Conservation (phyloP, 2,329 filamentous ascomycete genomes). For the Fusarium agapanthi region DNA sequence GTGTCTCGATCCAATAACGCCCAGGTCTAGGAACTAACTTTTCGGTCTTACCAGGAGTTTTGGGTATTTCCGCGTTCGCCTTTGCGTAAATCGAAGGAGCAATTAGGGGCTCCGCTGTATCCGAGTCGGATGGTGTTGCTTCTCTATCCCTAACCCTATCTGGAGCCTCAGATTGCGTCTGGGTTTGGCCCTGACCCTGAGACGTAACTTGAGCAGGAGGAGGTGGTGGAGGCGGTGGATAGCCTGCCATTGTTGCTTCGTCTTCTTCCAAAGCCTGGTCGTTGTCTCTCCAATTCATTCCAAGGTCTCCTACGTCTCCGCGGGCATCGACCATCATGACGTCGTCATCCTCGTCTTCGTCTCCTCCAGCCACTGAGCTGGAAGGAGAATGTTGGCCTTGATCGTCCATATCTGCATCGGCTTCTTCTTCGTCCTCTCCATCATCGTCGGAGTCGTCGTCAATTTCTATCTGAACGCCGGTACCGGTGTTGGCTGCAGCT, state of each 20-base stretch:
- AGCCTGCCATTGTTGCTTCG: constrained; percentile 81
- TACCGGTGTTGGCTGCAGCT: constrained; percentile 43
- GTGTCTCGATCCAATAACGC: constrained; percentile 87
- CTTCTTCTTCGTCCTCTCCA: constrained; percentile 49
- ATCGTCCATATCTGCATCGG: constrained; percentile 55
- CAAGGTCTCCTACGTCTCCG: constrained; percentile 55
- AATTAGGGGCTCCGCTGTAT: constrained; percentile 72
- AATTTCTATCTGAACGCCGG: constrained; percentile 43
- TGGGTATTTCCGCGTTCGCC: constrained; percentile 77
- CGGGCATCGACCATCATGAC: constrained; percentile 66
- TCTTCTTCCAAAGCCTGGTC: constrained; percentile 78
- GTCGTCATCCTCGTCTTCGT: constrained; percentile 62
- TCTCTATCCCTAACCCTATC: constrained; percentile 61
- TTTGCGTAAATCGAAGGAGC: constrained; percentile 69
- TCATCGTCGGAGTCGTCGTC: constrained; percentile 44
- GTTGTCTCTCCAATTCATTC: constrained; percentile 60
- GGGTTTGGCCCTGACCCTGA: constrained; percentile 57
- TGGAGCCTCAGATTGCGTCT: constrained; percentile 53
- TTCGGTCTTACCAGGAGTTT: constrained; percentile 73
- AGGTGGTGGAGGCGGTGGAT: constrained; percentile 68
- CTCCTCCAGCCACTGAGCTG: constrained; percentile 50
- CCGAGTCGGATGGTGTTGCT: constrained; percentile 76
- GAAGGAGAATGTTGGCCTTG: constrained; percentile 48
- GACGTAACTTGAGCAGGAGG: constrained; percentile 62
- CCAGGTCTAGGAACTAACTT: constrained; percentile 69